Percentiles rank a stretch among this genome's conserved stretches.
Evolutionary conservation across 768 basidiomycete species (phyloP).

Genomic region (Termitomyces heimii): DNA sequence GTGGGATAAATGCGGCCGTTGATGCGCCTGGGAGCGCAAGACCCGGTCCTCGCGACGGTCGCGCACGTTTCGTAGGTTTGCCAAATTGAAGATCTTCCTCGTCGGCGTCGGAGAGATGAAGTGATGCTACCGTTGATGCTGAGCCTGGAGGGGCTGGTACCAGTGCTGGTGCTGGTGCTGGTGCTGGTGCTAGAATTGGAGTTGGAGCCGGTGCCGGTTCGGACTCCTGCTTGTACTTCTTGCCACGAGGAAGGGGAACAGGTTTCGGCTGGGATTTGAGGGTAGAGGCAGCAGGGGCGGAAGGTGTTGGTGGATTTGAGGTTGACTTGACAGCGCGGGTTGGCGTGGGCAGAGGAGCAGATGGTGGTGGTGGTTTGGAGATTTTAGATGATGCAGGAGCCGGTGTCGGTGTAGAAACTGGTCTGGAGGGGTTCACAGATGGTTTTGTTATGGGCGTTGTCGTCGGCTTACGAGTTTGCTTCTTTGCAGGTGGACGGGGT

Average conservation of each 20-base stretch:
- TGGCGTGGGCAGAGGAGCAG: conserved; percentile 8
- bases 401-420: not conserved
- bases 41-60: conserved; percentile 18
- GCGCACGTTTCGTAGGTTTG: conserved; percentile 34
- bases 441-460: not conserved
- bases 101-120: conserved; percentile 24
- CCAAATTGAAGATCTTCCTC: conserved; percentile 48
- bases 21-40: conserved; percentile 35
- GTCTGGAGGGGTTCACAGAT: not conserved
- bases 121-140: not conserved
- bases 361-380: conserved; percentile 14
- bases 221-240: conserved; percentile 20
- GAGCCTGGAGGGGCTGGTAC: not conserved
- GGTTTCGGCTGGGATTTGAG: conserved; percentile 8
- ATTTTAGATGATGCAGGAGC: not conserved
- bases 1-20: conserved; percentile 19
- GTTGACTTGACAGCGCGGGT: conserved; percentile 2
- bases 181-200: not conserved
- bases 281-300: not conserved
- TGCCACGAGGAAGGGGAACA: conserved; percentile 7
- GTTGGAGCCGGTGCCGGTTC: conserved; percentile 5
- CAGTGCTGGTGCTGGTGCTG: not conserved
- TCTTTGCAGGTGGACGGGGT: conserved; percentile 7
- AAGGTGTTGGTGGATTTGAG: not conserved
- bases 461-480: not conserved